Base-by-base conservation (phyloP, 2,329 filamentous ascomycete species). In the Penicillium frequentans region DNA sequence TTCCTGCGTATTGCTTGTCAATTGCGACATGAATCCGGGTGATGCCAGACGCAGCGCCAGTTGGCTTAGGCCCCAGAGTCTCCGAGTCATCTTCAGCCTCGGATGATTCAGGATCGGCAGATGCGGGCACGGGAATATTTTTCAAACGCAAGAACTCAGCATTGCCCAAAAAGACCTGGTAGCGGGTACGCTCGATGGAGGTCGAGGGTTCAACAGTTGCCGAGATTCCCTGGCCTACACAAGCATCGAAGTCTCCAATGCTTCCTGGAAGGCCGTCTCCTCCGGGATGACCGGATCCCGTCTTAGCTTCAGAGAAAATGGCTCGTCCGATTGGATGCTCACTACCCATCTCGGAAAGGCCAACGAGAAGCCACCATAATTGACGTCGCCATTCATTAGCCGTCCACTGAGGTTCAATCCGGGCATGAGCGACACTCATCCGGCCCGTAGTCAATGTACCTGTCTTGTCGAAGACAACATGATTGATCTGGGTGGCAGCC, bases 301-400 rank as follows among this genome's bases (percentile, higher is more conserved):
- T 79, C 65, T 90, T 93, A 3, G 93, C 92, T 27, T 87, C 86
- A 1, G 78, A 76, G 6, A 96, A 80, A 51, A 98, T 90, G 14
- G 95, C 93, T 68, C 87, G 91, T n/a, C 93, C 95, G 55, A 98
- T 90, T 1, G 95, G 95, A 70, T 99, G 95, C 75, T 99, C 95
- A 69, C 91, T 96, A 63, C 91, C 90, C 84, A 92, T 92, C 77
- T 99, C 95, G 0, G 93, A 89, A n/a, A 98, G 86, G 45, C 93
- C 95, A 55, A 99, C 86, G 59, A 97, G 83, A n/a, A 90, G 86
- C 95, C 95, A 99, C 93, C 93, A 99, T 3, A 96, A 81, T 33
- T 86, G 86, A 58, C 84, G 86, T 55, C 86, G 85, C 81, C 84
- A 85, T 31, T 89, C 84, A 55, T 82, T 87, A 24, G 82, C 82